These are phyloP conservation scores for Tylopilus sp. DNA, from an alignment of 1,284 basidiomycete species.

Conservation along the genomic window DNA sequence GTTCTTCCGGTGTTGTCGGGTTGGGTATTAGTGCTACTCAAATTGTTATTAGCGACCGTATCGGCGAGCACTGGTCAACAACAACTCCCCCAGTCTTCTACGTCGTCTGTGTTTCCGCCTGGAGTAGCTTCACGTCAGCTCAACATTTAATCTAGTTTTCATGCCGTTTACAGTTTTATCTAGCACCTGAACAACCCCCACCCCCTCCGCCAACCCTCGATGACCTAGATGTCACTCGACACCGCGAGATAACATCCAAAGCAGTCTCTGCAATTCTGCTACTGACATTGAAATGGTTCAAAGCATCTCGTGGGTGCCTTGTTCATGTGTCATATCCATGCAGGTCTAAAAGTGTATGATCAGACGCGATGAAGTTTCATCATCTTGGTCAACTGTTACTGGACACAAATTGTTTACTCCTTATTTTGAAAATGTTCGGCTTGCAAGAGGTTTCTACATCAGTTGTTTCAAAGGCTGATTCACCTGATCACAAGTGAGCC, in stretches of 20 bases:
- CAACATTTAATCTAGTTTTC: background rate
- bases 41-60: slow-evolving; percentile 85
- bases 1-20: slow-evolving; percentile 81
- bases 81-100: slow-evolving; percentile 56
- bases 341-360: slow-evolving; percentile 2
- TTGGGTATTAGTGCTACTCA: slow-evolving; percentile 88
- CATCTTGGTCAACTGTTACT: slow-evolving; percentile 92
- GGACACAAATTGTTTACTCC: slow-evolving; percentile 91
- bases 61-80: slow-evolving; percentile 68
- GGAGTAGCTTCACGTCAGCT: slow-evolving; percentile 67
- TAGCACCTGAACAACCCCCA: slow-evolving; percentile 63
- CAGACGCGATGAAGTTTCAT: slow-evolving; percentile 98
- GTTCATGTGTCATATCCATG: background rate
- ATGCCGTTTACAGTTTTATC: slow-evolving; percentile 9
- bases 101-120: slow-evolving; percentile 65
- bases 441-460: slow-evolving; percentile 86
- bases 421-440: slow-evolving; percentile 98
- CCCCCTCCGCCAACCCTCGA: slow-evolving; percentile 82
- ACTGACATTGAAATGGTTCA: slow-evolving; percentile 96
- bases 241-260: slow-evolving; percentile 97
- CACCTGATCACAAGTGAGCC: slow-evolving; percentile 77
- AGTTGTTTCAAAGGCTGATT: slow-evolving; percentile 87
- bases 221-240: slow-evolving; percentile 91
- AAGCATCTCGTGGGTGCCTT: slow-evolving; percentile 80
- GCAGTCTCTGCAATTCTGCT: slow-evolving; percentile 94